phyloP scores from a whole-genome alignment of 2,329 filamentous ascomycete species.

The Stagonosporopsis cucurbitacearum region DNA sequence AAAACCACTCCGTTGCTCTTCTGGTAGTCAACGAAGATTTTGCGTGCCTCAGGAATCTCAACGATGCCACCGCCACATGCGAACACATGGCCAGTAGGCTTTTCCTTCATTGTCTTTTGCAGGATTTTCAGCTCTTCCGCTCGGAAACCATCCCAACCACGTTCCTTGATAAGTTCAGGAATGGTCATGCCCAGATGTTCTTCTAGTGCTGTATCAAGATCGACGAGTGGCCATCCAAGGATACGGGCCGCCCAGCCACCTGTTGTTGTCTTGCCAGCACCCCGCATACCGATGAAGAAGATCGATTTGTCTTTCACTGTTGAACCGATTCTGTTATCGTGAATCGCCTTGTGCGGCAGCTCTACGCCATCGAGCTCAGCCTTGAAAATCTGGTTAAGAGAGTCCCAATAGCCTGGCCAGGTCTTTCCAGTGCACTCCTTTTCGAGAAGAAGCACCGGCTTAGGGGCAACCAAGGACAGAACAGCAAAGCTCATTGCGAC shows the following conservation, averaged over 20 bases:
- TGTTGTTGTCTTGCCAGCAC: slow-evolving; percentile 93
- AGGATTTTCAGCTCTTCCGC: slow-evolving; percentile 78
- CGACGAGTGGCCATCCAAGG: slow-evolving; percentile 78
- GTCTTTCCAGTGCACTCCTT: slow-evolving; percentile 96
- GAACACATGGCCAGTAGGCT: slow-evolving; percentile 78
- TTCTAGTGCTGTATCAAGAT: slow-evolving; percentile 89
- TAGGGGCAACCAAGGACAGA: slow-evolving; percentile 73
- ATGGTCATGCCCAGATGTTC: slow-evolving; percentile 75
- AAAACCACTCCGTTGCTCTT: slow-evolving; percentile 82
- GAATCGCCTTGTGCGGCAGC: slow-evolving; percentile 45
- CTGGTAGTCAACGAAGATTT: slow-evolving; percentile 75
- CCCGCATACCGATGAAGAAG: slow-evolving; percentile 96
- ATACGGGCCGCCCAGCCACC: slow-evolving; percentile 83
- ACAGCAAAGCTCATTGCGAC: slow-evolving; percentile 99
- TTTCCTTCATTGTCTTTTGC: slow-evolving; percentile 74
- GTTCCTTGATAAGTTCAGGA: slow-evolving; percentile 79
- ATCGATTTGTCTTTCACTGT: slow-evolving; percentile 67
- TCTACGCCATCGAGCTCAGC: slow-evolving; percentile 80
- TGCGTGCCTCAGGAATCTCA: slow-evolving; percentile 79
- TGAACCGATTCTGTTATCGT: slow-evolving; percentile 33
- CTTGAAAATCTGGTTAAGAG: slow-evolving; percentile 77
- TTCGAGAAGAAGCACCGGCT: slow-evolving; percentile 79
- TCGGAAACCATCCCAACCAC: slow-evolving; percentile 89
- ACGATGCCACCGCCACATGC: slow-evolving; percentile 95
- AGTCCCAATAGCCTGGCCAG: slow-evolving; percentile 99